Base-by-base conservation (phyloP, 2,329 filamentous ascomycete genomes). In the Colletotrichum somersetense region DNA sequence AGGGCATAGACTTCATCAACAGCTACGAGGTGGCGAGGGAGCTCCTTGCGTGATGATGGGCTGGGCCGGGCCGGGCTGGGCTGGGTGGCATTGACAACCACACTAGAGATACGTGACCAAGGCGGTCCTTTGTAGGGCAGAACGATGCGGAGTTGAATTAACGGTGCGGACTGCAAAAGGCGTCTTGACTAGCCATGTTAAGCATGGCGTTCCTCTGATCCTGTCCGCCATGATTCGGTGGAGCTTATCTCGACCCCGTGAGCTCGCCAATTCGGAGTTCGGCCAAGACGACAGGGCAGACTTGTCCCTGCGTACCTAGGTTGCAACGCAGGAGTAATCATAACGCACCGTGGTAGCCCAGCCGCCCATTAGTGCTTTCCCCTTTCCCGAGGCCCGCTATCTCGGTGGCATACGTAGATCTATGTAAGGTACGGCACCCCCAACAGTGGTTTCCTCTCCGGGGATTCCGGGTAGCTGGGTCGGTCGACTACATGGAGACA, bases 1-100 rank as follows among this genome's bases (percentile, higher is more conserved):
- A 85, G 71, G 83, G 81, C 0, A 87, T 87, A 44, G 80, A 76
- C 8, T 85, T 80, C 65, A 81, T 85, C 64, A 85, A 84, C 73
- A 79, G 76, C 1, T 77, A 77, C 20, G 79, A 79, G 52, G 81
- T 85, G 11, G 76, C 77, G 14, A 81, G 79, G 72, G 82, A 84
- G 70, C 68, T 84, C 58, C 75, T 83, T 30, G 76, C 69, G 35
- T 72, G 40, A 59, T 48, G 10, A 26, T 38, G 26, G 35, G 56
- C 18, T n/a, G 30, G 10, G 3, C 48, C 26, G 46, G n/a, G 23
- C 26, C 3, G 50, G 14, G 14, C 5, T n/a, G 12, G 12, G 12
- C 26, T 3, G 48, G 30, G 30, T 30, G 30, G 30, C 16, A 20
- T 7, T 6, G 16, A 6, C 42, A 44, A 44, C 16, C 42, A 44